Evolutionary conservation across 257 asterid genomes (phyloP).

Genomic region (Solanum arcanum): DNA sequence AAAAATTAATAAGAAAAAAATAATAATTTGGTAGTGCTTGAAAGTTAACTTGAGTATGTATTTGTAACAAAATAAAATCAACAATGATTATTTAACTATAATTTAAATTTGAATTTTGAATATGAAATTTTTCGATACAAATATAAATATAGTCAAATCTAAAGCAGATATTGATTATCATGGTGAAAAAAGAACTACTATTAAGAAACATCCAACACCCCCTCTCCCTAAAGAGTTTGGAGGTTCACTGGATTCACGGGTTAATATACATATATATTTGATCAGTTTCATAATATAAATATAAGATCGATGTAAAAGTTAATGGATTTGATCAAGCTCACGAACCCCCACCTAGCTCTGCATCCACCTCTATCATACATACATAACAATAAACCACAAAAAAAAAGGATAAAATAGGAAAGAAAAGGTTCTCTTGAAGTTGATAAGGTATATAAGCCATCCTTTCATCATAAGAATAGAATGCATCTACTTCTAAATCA

Average conservation of each 20-base stretch:
- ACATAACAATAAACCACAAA: slow-evolving; percentile 7
- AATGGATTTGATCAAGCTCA: fast-evolving
- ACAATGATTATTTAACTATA: background rate
- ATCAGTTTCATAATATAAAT: too few species aligned
- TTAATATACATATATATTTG: too few species aligned
- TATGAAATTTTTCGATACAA: background rate
- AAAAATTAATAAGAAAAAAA: background rate
- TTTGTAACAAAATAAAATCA: slow-evolving; percentile 11
- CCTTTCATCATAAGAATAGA: slow-evolving; percentile 26
- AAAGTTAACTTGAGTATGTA: background rate
- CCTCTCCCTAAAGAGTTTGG: background rate
- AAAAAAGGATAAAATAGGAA: slow-evolving; percentile 2
- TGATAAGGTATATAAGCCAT: slow-evolving; percentile 61
- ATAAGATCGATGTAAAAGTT: too few species aligned
- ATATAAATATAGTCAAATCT: fast-evolving
- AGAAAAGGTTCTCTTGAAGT: slow-evolving; percentile 11
- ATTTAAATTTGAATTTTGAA: background rate
- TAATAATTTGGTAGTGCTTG: background rate
- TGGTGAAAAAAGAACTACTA: slow-evolving; percentile 5
- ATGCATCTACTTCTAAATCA: slow-evolving; percentile 26
- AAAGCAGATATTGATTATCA: background rate
- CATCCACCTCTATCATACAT: background rate
- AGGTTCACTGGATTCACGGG: fast-evolving
- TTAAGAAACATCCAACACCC: background rate
- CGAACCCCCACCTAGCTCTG: too few species aligned